Base-by-base conservation (phyloP, 2,329 filamentous ascomycete genomes). In the Periconia macrospinosa region DNA sequence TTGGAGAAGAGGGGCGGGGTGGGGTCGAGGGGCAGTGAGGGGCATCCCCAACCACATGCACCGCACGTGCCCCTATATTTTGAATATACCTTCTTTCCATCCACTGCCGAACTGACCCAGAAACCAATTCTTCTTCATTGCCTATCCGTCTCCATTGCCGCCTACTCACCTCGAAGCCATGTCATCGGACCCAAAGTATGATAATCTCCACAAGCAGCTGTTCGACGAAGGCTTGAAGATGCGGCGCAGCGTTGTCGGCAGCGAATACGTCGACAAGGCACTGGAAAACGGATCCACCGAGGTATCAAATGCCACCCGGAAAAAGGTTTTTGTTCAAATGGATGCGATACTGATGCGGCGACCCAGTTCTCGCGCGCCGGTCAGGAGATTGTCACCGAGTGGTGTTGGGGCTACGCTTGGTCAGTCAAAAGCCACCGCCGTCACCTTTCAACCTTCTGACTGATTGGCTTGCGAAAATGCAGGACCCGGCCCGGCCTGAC, bases 381-480 rank as follows among this genome's bases (percentile, higher is more conserved):
- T 60, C 85, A 88, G 69, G 81, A 87, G 59, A 76, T 86, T 37
- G 80, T 86, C 1, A 87, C 85, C 0, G 85, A 87, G 71, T 83
- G 78, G 67, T 83, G 82, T 73, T 88, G 85, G 86, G 85, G 85
- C 14, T 79, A 79, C 54, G 80, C 82, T 23, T 89, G 86, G 86
- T 45, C n/a, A 30, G 43, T 30, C 8, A 2, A 20, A 33, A n/a
- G n/a, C n/a, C n/a, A n/a, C n/a, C n/a, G n/a, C 23, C 23, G 23
- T 27, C 23, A 5, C 23, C 23, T 8, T 8, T 8, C 5, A 27
- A 27, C 23, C 23, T 27, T 27, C 23, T 27, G 8, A 8, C 23
- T 27, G 23, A 27, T 27, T 3, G 5, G 3, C 23, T 5, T 27
- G 23, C 23, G 23, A 8, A 27, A 27, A 30, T n/a, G 23, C 30